These are phyloP conservation scores for Gentiana dahurica DNA, from an alignment of 257 asterid genomes.

Conservation along the genomic window DNA sequence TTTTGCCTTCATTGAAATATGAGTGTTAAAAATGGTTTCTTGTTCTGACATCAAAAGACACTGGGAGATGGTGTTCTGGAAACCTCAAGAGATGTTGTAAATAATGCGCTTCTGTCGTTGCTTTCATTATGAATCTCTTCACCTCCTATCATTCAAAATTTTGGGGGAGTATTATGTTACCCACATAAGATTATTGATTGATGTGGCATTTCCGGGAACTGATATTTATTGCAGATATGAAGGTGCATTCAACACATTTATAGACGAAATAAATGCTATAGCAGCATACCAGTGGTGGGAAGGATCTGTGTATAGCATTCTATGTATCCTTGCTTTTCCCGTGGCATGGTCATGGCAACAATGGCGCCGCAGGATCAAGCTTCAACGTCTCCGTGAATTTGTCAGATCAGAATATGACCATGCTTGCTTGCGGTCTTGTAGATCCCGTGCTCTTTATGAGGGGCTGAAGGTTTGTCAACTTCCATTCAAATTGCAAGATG, in stretches of 20 bases:
- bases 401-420: constrained; percentile 98
- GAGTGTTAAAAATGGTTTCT: too few species aligned
- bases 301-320: constrained; percentile 79
- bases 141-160: too few species aligned
- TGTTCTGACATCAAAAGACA: too few species aligned
- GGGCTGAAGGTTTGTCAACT: constrained; percentile 78
- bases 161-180: too few species aligned
- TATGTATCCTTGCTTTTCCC: constrained; percentile 80
- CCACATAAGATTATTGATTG: not conserved
- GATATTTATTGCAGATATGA: constrained; percentile 60
- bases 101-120: too few species aligned
- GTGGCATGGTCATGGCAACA: constrained; percentile 99
- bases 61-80: too few species aligned
- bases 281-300: constrained; percentile 99
- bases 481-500: constrained; percentile 6
- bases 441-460: constrained; percentile 98
- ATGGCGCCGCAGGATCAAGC: constrained; percentile 87
- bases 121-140: too few species aligned
- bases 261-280: constrained; percentile 86
- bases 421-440: constrained; percentile 97
- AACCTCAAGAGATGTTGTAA: too few species aligned
- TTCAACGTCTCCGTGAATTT: constrained; percentile 85
- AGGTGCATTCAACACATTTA: constrained; percentile 81
- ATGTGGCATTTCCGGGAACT: constrained; percentile 2
- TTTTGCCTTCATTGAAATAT: too few species aligned